Evolutionary conservation across 768 basidiomycete genomes (phyloP), one percentile per base, ranked within the genome.

Genomic region (Phaeotremella fagi): DNA sequence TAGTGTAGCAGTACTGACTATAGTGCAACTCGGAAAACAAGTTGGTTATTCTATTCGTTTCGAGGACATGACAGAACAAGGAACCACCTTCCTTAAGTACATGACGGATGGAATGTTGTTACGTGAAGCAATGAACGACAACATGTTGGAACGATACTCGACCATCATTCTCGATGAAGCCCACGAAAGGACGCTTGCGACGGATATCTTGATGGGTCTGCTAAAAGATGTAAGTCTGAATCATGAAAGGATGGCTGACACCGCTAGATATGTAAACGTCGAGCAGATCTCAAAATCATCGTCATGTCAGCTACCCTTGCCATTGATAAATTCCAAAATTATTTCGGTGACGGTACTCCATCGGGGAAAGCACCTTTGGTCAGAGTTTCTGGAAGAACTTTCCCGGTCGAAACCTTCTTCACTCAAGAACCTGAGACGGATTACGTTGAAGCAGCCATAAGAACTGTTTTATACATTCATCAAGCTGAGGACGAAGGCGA

Each of bases 21-120:
- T 60, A 91, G 91, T 99, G 3, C 81, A 84, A 74, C 84, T 99
- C 1, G 94, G 94, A 27, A 85, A 88, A 66, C 85, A 97, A 59
- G 94, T 98, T 58, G 94, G 94, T 50, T 99, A 99, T 76, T 90
- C 89, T 3, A 97, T 97, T 67, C 89, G 94, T 73, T 99, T 98
- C 73, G 94, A 99, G 75, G 95, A 98, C 72, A 86, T 90, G 88
- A 87, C 94, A 37, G 82, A 88, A 62, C 78, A 83, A 0, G 86
- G 88, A 0, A 87, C 85, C 27, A 98, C 95, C 0, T 95, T 99
- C 76, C 80, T 99, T 59, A 97, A 95, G 73, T 98, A 99, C 78
- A 95, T 98, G 92, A 99, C 95, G 15, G 95, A 99, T 64, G 95
- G 94, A 82, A 95, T 97, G 91, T 71, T 78, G n/a, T 82, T 94